Percentiles rank a stretch among this genome's conserved stretches.
Conservation (phyloP, 2,329 filamentous ascomycete species). For the Ilyonectria mors-panacis region DNA sequence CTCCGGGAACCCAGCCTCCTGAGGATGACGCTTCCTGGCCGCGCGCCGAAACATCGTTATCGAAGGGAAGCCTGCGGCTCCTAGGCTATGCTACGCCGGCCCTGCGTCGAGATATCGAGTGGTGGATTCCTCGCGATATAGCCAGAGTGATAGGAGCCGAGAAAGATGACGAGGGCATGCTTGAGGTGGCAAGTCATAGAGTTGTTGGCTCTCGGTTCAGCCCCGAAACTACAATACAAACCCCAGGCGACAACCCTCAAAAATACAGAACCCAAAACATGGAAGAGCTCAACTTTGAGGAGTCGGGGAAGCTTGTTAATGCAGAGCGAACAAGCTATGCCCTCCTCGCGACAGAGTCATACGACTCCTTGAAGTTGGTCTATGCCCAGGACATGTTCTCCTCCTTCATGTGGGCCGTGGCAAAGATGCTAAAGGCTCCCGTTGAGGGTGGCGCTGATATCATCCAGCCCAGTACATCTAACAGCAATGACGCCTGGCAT, state of each 20-base stretch:
- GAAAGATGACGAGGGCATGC: neutral
- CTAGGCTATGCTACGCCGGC: constrained; percentile 24
- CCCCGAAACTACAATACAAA: neutral
- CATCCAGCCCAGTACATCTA: neutral
- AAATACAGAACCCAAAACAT: neutral
- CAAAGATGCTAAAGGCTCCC: constrained; percentile 28
- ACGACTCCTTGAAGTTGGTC: constrained; percentile 29
- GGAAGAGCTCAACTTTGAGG: neutral
- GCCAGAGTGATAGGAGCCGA: constrained; percentile 30
- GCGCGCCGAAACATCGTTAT: constrained; percentile 21
- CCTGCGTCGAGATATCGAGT: constrained; percentile 31
- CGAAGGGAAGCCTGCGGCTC: constrained; percentile 29
- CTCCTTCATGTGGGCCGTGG: constrained; percentile 47
- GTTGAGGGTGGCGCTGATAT: constrained; percentile 10
- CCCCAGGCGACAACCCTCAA: neutral
- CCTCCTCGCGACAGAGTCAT: constrained; percentile 27
- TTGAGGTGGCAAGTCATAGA: neutral
- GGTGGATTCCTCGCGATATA: constrained; percentile 37
- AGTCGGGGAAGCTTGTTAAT: neutral
- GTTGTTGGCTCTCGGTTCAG: neutral
- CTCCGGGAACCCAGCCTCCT: neutral
- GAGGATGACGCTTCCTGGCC: constrained; percentile 34
- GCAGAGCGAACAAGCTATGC: neutral
- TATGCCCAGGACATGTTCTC: constrained; percentile 49
- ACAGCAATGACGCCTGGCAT: constrained; percentile 22